phyloP scores from a whole-genome alignment of 2,329 filamentous ascomycete genomes.

The Ceratocystis alfenasii region DNA sequence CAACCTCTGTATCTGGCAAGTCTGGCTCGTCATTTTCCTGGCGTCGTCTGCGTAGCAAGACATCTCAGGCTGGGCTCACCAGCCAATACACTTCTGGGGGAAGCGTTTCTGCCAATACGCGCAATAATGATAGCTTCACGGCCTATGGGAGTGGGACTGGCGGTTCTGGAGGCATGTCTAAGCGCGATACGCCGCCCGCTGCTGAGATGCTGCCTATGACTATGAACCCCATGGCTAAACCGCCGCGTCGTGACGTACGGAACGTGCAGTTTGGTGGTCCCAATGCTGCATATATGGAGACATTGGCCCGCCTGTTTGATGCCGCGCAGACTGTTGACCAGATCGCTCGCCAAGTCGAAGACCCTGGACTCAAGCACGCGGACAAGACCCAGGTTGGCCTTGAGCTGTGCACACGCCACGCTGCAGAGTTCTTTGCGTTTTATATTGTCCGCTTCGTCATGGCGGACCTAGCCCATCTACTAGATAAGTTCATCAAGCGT shows the following conservation, averaged over 20 bases:
- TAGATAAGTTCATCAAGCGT: conserved; percentile 95
- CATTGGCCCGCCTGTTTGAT: conserved; percentile 82
- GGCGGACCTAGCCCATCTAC: conserved; percentile 65
- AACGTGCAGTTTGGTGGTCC: conserved; percentile 66
- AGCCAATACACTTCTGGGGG: conserved; percentile 35
- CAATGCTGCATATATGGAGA: conserved; percentile 81
- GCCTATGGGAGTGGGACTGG: conserved; percentile 24
- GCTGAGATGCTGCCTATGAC: conserved; percentile 63
- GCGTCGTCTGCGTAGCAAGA: conserved; percentile 83
- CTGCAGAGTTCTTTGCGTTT: conserved; percentile 94
- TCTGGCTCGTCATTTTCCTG: conserved; percentile 58
- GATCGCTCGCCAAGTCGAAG: conserved; percentile 90
- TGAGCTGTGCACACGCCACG: conserved; percentile 83
- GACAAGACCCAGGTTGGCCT: conserved; percentile 91
- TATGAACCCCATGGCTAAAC: conserved; percentile 48
- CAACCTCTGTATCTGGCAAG: conserved; percentile 57
- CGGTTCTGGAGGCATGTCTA: conserved; percentile 27
- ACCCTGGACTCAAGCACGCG: conserved; percentile 80
- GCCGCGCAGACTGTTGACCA: conserved; percentile 86
- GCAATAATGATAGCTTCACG: background rate
- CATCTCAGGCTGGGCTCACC: conserved; percentile 53
- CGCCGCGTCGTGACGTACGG: conserved; percentile 58
- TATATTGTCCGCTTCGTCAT: conserved; percentile 94
- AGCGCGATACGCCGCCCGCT: conserved; percentile 40
- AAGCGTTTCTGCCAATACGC: conserved; percentile 23